A percentile compares a stretch with the other conserved stretches of the same genome.
These are phyloP conservation scores for Dendryphion nanum DNA, from an alignment of 2,329 filamentous ascomycete species.

Conservation along the genomic window DNA sequence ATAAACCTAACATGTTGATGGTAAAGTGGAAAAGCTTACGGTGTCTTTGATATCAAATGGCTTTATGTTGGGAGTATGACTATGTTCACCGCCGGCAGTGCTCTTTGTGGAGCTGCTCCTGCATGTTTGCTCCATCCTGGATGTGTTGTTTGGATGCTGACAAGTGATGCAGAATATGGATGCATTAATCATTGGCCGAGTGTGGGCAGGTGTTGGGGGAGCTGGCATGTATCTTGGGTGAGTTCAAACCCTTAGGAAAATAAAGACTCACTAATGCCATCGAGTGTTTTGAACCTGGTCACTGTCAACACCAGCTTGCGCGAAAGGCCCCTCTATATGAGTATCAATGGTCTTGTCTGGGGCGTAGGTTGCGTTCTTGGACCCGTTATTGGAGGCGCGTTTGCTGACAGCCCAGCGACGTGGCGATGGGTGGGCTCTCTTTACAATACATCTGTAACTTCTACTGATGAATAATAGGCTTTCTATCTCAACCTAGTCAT, in stretches of 20 bases:
- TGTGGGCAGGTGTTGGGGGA: conserved; percentile 46
- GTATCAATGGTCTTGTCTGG: conserved; percentile 35
- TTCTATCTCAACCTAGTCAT: conserved; percentile 59
- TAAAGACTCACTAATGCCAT: neutral
- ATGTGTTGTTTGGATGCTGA: neutral
- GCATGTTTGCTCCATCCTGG: neutral
- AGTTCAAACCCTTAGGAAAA: conserved; percentile 1
- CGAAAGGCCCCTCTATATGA: conserved; percentile 25
- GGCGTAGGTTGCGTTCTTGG: conserved; percentile 45
- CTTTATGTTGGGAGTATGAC: conserved; percentile 28
- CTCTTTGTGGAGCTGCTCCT: conserved; percentile 33
- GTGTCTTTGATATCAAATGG: conserved; percentile 48
- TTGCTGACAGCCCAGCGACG: conserved; percentile 27
- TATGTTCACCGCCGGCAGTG: conserved; percentile 29
- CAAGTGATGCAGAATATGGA: conserved; percentile 17
- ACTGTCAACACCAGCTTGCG: neutral
- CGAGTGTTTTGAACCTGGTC: conserved; percentile 2
- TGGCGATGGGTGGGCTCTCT: conserved; percentile 5
- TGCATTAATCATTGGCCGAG: conserved; percentile 42
- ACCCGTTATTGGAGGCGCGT: conserved; percentile 48
- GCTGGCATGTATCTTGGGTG: conserved; percentile 43
- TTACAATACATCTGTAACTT: neutral
- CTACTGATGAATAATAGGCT: neutral
- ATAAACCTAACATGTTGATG: neutral
- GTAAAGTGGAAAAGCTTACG: conserved; percentile 36